Evolutionary conservation across 208 protist genomes (phyloP).

Genomic region (Leishmania aethiopica): DNA sequence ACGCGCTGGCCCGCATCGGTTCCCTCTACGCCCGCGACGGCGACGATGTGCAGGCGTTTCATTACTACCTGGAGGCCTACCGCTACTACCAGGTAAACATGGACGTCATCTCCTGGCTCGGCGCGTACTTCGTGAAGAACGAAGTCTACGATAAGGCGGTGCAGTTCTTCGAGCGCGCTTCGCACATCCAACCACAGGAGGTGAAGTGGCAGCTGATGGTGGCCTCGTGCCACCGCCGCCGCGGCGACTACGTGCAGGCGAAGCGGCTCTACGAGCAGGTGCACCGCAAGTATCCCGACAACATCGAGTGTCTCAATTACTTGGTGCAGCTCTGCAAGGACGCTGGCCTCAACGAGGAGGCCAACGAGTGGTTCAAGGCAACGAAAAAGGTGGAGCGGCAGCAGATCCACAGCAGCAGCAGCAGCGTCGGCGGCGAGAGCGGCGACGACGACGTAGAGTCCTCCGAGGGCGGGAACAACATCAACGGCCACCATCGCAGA

Average conservation of each 20-base stretch:
- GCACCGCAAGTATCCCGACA: constrained; percentile 93
- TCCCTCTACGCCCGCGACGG: constrained; percentile 91
- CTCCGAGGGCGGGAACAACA: constrained; percentile 19
- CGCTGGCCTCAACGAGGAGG: constrained; percentile 85
- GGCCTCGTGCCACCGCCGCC: constrained; percentile 94
- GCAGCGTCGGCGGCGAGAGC: constrained; percentile 15
- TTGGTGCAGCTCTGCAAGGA: constrained; percentile 96
- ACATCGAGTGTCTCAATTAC: constrained; percentile 95
- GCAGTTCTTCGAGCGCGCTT: constrained; percentile 96
- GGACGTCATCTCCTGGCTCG: constrained; percentile 98
- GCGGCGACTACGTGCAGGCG: constrained; percentile 91
- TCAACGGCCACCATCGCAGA: constrained; percentile 11
- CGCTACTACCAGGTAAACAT: constrained; percentile 97
- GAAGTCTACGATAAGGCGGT: constrained; percentile 98
- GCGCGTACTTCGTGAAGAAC: constrained; percentile 97
- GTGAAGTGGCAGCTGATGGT: constrained; percentile 97
- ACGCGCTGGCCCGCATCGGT: constrained; percentile 93
- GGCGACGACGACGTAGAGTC: constrained; percentile 31
- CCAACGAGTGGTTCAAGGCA: constrained; percentile 90
- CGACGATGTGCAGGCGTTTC: constrained; percentile 93
- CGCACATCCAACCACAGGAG: constrained; percentile 95
- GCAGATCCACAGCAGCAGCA: constrained; percentile 50
- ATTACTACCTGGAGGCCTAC: constrained; percentile 96
- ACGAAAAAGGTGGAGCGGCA: constrained; percentile 83
- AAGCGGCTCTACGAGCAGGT: constrained; percentile 94